A percentile compares a stretch with the other conserved stretches of the same genome.
phyloP scores from a whole-genome alignment of 2,329 filamentous ascomycete genomes.

The Eutypa lata region DNA sequence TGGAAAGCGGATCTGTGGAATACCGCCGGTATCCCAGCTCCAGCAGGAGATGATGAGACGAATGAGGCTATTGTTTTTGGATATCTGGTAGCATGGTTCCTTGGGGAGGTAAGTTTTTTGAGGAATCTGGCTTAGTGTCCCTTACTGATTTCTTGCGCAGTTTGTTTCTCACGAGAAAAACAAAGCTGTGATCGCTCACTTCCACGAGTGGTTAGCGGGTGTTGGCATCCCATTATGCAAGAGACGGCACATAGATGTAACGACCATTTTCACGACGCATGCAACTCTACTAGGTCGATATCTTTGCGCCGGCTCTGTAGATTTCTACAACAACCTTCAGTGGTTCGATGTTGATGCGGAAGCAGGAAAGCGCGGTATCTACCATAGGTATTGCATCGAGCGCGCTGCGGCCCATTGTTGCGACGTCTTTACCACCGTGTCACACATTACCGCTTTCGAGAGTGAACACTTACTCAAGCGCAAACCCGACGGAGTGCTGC shows the following conservation, averaged over 20 bases:
- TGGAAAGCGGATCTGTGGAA: conserved; percentile 98
- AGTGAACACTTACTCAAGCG: conserved; percentile 96
- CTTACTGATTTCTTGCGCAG: conserved; percentile 41
- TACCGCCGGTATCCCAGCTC: conserved; percentile 87
- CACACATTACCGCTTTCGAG: conserved; percentile 97
- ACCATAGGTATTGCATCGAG: conserved; percentile 98
- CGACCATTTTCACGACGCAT: conserved; percentile 98
- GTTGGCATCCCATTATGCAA: conserved; percentile 89
- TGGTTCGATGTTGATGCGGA: conserved; percentile 95
- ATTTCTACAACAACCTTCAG: conserved; percentile 99
- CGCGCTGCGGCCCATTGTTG: conserved; percentile 85
- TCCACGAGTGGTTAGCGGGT: conserved; percentile 97
- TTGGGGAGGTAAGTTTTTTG: conserved; percentile 74
- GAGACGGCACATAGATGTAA: conserved; percentile 92
- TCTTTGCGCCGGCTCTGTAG: conserved; percentile 93
- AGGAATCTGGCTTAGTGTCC: not conserved
- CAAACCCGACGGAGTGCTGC: conserved; percentile 93
- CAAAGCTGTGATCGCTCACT: conserved; percentile 92
- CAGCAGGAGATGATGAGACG: conserved; percentile 86
- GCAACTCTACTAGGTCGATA: conserved; percentile 93
- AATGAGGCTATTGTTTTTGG: conserved; percentile 98
- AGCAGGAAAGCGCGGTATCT: conserved; percentile 96
- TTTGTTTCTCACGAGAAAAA: conserved; percentile 92
- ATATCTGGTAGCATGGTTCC: conserved; percentile 95
- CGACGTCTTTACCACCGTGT: conserved; percentile 98